Evolutionary conservation across 495 filamentous ascomycete species (phyloP), one percentile per base, ranked within the genome.

Genomic region (Cercophora newfieldiana): DNA sequence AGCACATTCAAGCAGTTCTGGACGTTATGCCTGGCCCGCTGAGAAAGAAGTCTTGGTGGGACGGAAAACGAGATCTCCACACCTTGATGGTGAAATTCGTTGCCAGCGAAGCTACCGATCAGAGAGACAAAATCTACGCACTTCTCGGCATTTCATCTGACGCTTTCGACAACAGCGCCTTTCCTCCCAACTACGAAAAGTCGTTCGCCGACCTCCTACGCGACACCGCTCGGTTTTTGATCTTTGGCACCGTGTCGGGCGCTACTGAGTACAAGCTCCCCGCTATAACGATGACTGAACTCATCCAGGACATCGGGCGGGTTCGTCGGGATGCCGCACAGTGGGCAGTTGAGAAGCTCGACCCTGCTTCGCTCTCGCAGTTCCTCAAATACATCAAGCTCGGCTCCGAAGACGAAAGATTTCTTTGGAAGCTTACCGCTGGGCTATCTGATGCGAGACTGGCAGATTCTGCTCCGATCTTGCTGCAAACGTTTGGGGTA

Each of bases 21-120:
- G 76, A 79, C 47, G 73, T 79, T 49, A 76, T 78, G 69, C 75
- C 76, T 1, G 71, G 76, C 0, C 37, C 26, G 10, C 65, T 65
- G 0, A 65, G 75, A 16, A 48, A 68, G 53, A 47, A 61, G 0
- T 77, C 75, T 1, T 77, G 77, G 75, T 77, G 73, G 73, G 58
- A 19, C 0, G 3, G 68, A 44, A 58, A 57, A 0, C 69, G 68
- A 6, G 25, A 69, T 14, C 72, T 80, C 14, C 33, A 68, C 10
- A 69, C 68, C 21, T 59, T 80, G 0, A 64, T 80, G 14, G 0
- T 29, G 3, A 75, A 72, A n/a, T 78, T 78, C 61, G 1, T 30
- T 2, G 14, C 28, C 21, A 73, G 74, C 58, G 21, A 76, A 64
- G 76, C 77, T 0, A 65, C 18, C 2, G 63, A 76, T 33, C 19